A percentile compares a stretch with the other conserved stretches of the same genome.
Evolutionary conservation across 108 stramenopile species (phyloP).

Genomic region (Parmales sp.): DNA sequence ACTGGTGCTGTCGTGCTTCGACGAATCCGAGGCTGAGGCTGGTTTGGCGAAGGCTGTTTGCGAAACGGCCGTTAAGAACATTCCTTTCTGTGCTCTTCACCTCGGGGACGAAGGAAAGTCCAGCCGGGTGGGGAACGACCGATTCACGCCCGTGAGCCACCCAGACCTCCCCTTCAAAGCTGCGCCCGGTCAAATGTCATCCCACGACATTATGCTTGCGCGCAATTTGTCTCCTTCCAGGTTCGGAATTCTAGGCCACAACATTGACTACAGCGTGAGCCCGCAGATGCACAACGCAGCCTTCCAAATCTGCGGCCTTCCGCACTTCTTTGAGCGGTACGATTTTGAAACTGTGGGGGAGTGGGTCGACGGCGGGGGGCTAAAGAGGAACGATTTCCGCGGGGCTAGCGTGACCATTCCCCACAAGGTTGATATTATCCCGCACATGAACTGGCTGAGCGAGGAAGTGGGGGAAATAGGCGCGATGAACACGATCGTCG

Average conservation of each 20-base stretch:
- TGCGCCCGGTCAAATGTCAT: constrained; percentile 93
- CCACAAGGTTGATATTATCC: constrained; percentile 89
- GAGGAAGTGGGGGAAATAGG: constrained; percentile 86
- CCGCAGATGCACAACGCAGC: constrained; percentile 93
- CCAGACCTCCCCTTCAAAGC: constrained; percentile 78
- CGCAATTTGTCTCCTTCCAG: constrained; percentile 62
- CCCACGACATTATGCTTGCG: constrained; percentile 77
- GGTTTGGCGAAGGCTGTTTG: constrained; percentile 57
- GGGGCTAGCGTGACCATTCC: constrained; percentile 94
- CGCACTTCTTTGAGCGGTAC: constrained; percentile 69
- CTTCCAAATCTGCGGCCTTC: constrained; percentile 66
- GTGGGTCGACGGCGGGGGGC: constrained; percentile 68
- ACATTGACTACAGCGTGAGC: constrained; percentile 87
- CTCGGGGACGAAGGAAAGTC: constrained; percentile 71
- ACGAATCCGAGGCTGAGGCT: constrained; percentile 54
- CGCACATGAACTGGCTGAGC: constrained; percentile 77
- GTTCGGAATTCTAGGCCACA: constrained; percentile 83
- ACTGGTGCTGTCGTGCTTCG: constrained; percentile 69
- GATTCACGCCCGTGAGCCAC: constrained; percentile 88
- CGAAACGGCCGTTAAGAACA: constrained; percentile 40
- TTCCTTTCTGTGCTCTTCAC: constrained; percentile 77
- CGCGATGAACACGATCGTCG: constrained; percentile 89
- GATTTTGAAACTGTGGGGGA: constrained; percentile 71
- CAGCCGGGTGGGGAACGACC: constrained; percentile 77
- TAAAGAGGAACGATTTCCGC: constrained; percentile 65